Evolutionary conservation across 805 yeast species (phyloP), one percentile per base, ranked within the genome.

Genomic region (Kregervanrija pseudodelftensis): DNA sequence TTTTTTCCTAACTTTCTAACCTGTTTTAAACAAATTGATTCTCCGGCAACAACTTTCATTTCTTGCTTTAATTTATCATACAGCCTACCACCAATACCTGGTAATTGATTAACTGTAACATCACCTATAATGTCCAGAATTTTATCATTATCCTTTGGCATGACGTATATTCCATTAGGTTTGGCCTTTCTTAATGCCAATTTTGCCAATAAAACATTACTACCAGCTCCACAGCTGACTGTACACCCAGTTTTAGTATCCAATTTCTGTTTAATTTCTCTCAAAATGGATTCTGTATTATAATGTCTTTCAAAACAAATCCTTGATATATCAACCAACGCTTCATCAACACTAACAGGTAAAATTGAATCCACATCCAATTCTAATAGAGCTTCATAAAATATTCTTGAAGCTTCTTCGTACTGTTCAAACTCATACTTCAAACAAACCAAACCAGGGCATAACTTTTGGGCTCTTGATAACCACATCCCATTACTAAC

Each of bases 291-390:
- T 5, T 53, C 41, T 1, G 68, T 65, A 41, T 38, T 42, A 3
- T 11, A 8, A 13, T 31, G 17, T 28, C 11, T 28, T 11, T 22
- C 40, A 5, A 15, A 34, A 16, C 55, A 43, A 17, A 67, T 32
- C 1, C 60, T 37, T 0, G 72, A 65, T 1, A 82, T 70, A 53
- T 87, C 95, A 9, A 87, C 58, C n/a, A 93, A 65, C 0, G 89
- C 96, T 58, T 93, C 99, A 61, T 93, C 98, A 3, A 93, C 80
- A 49, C 95, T 88, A 1, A 93, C 86, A 0, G 98, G 98, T 30
- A 80, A 70, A 2, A 89, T 76, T 39, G 80, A 70, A 34, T 65
- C 66, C 13, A 70, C 67, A 0, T 66, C 57, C n/a, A 70, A 56
- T 0, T 66, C 60, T 1, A 78, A 46, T 40, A 93, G 63, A 11